Base-by-base conservation (phyloP, 73 alveolate species). In the Paramecium biaurelia region DNA sequence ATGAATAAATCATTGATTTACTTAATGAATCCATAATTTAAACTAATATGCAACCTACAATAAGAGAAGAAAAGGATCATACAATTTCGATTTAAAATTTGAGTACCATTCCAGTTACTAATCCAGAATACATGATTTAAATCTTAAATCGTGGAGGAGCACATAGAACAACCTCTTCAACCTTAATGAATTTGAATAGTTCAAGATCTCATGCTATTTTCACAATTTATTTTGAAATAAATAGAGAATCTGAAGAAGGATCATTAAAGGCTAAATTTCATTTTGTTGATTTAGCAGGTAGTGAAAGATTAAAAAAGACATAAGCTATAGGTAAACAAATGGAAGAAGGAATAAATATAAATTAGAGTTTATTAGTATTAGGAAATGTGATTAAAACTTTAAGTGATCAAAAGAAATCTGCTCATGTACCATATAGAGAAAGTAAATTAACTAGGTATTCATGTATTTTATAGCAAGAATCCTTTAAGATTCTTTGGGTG, bases 201-300 rank as follows among this genome's bases (percentile, higher is more conserved):
- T 92, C 98, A 68, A 85, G 99, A 59, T 96, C 99, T 57, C 99
- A 98, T 97, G 99, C 99, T 1, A 94, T 98, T 84, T 96, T 98
- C 58, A 97, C 99, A 32, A 95, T 98, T 35, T 72, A 94, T 85
- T 92, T 98, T 43, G 99, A 98, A 94, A 94, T 95, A 89, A 95
- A 93, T 45, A 57, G 58, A 10, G 92, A 95, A 42, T 96, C 94
- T 24, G 84, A 63, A 4, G 97, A 93, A 26, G 99, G 97, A n/a
- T 90, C 95, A 82, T 95, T 96, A 94, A 96, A 95, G n/a, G 99
- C 99, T 7, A 98, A 98, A 92, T 97, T 98, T 70, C 98, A 96
- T 85, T 97, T 98, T 86, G 99, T 98, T 1, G 99, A 98, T 94
- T 93, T 98, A 94, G 99, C 99, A 0, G 99, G 99, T 42, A 94